A percentile compares a stretch with the other conserved stretches of the same genome.
phyloP scores from a whole-genome alignment of 164 flowering plant species.

The Kalanchoe fedtschenkoi region DNA sequence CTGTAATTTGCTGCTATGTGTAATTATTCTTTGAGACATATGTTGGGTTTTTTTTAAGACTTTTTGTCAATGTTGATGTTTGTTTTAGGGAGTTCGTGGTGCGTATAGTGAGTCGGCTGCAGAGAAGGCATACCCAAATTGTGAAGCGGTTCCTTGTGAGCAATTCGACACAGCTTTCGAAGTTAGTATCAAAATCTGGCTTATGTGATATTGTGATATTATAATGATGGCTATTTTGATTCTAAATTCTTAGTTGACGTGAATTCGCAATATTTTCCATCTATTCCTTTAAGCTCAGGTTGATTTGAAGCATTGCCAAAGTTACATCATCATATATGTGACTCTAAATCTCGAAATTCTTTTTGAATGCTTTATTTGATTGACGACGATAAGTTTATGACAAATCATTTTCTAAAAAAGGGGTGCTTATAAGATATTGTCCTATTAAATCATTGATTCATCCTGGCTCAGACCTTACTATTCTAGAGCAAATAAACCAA shows the following conservation, averaged over 20 bases:
- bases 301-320: too few species aligned
- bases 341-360: neutral
- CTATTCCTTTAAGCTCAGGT: too few species aligned
- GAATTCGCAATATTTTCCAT: too few species aligned
- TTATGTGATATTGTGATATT: neutral
- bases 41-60: too few species aligned
- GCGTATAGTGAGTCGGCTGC: slow-evolving; percentile 95
- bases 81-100: slow-evolving; percentile 68
- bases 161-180: slow-evolving; percentile 79
- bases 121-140: slow-evolving; percentile 81
- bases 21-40: too few species aligned
- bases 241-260: too few species aligned
- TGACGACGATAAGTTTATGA: neutral
- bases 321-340: too few species aligned
- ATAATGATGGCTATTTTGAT: neutral
- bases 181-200: slow-evolving; percentile 21
- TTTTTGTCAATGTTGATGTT: neutral
- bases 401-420: too few species aligned
- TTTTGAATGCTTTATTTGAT: neutral
- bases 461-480: neutral
- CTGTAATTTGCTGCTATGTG: too few species aligned
- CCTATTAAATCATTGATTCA: neutral
- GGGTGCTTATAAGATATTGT: neutral
- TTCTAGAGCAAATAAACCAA: neutral
- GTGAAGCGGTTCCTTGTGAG: slow-evolving; percentile 88